Evolutionary conservation across 805 yeast genomes (phyloP).

Genomic region (Peterozyma toletana): DNA sequence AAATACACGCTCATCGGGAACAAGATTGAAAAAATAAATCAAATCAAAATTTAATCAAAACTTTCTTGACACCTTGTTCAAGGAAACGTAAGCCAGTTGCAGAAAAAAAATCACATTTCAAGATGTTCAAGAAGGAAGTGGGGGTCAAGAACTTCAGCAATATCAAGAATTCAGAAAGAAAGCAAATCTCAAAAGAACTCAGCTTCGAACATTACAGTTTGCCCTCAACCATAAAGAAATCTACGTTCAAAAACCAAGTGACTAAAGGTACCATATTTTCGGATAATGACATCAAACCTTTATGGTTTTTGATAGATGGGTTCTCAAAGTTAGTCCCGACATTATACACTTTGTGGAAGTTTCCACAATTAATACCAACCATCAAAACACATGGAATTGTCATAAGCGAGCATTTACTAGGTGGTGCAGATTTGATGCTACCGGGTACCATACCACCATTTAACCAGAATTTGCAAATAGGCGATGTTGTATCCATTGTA

Average conservation of each 20-base stretch:
- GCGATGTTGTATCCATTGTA: slow-evolving; percentile 66
- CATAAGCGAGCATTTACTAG: slow-evolving; percentile 47
- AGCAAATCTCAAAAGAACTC: slow-evolving; percentile 39
- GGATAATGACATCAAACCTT: slow-evolving; percentile 56
- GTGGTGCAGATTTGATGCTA: slow-evolving; percentile 79
- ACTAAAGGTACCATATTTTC: slow-evolving; percentile 58
- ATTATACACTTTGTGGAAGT: slow-evolving; percentile 62
- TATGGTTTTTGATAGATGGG: slow-evolving; percentile 64
- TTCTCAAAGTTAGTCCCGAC: slow-evolving; percentile 51
- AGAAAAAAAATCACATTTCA: not conserved
- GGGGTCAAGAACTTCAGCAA: slow-evolving; percentile 69
- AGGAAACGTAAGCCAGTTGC: too few species aligned
- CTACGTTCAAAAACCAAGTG: slow-evolving; percentile 49
- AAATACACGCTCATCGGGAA: too few species aligned
- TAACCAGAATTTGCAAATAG: slow-evolving; percentile 38
- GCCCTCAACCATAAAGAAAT: slow-evolving; percentile 52
- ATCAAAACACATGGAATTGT: slow-evolving; percentile 72
- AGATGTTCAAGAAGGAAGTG: slow-evolving; percentile 50
- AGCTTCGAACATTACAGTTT: slow-evolving; percentile 35
- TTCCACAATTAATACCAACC: slow-evolving; percentile 58
- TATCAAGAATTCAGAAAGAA: slow-evolving; percentile 75
- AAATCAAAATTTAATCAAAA: too few species aligned
- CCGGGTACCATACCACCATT: slow-evolving; percentile 65
- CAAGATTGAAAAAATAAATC: too few species aligned
- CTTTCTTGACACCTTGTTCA: too few species aligned